These are phyloP conservation scores for Wickerhamomyces sp. DNA, from an alignment of 1,139 yeast species.

Conservation along the genomic window DNA sequence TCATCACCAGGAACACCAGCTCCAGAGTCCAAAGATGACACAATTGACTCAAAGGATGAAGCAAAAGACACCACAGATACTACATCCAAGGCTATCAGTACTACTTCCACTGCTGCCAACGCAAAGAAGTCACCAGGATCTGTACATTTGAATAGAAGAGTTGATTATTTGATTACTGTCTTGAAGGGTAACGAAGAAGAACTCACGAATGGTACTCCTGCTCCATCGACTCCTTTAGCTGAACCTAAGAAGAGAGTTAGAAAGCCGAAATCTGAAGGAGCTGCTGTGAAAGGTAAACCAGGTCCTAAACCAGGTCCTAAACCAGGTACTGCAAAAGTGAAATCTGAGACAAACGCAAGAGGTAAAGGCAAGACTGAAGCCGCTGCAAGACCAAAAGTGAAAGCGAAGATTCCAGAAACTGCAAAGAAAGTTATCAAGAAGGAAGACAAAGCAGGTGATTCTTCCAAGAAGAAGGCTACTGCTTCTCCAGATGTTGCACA, in stretches of 20 bases:
- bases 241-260: constrained; percentile 18
- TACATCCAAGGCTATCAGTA: constrained; percentile 2
- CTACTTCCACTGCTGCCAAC: constrained; percentile 14
- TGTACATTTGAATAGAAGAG: constrained; percentile 89
- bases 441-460: constrained; percentile 4
- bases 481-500: constrained; percentile 5
- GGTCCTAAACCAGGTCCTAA: constrained; percentile 6
- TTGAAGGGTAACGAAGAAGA: constrained; percentile 51
- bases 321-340: constrained; percentile 6
- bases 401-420: constrained; percentile 6
- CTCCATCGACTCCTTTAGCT: constrained; percentile 19
- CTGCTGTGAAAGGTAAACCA: constrained; percentile 1
- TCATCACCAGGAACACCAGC: constrained; percentile 1
- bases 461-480: constrained; percentile 7
- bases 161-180: constrained; percentile 75
- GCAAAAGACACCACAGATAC: constrained; percentile 7
- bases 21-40: constrained; percentile 9
- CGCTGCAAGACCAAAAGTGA: constrained; percentile 4
- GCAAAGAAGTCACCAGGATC: constrained; percentile 81
- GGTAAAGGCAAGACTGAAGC: constrained; percentile 9
- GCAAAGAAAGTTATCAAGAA: constrained; percentile 6
- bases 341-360: constrained; percentile 5
- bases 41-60: constrained; percentile 6
- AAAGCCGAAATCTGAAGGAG: constrained; percentile 18
- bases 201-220: constrained; percentile 21